Conservation (phyloP, 192 early-diverging fungal species). For the Coemansia sp. region DNA sequence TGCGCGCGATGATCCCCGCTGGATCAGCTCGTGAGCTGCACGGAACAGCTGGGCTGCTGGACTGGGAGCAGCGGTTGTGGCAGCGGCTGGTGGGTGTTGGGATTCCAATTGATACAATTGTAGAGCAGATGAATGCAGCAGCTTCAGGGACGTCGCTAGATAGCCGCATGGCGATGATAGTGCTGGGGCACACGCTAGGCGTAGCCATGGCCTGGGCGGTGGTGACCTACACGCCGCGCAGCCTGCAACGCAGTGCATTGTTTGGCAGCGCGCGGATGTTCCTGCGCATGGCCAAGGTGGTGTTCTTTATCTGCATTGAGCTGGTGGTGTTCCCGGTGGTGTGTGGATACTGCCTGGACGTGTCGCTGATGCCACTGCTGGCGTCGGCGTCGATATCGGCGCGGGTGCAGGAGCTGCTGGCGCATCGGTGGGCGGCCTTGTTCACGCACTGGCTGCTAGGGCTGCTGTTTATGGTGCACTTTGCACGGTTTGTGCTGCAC, state of each 20-base stretch:
- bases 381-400: slow-evolving; percentile 58
- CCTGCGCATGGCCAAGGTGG: slow-evolving; percentile 60
- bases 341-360: slow-evolving; percentile 84
- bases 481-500: slow-evolving; percentile 82
- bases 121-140: slow-evolving; percentile 20
- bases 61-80: slow-evolving; percentile 38
- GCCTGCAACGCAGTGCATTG: slow-evolving; percentile 15
- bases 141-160: slow-evolving; percentile 29
- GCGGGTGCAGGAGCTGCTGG: slow-evolving; percentile 41
- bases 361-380: slow-evolving; percentile 78
- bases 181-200: slow-evolving; percentile 45
- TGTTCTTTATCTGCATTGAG: slow-evolving; percentile 86
- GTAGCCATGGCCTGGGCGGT: slow-evolving; percentile 57
- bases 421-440: slow-evolving; percentile 14
- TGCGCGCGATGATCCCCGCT: background rate
- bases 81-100: slow-evolving; percentile 46
- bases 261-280: slow-evolving; percentile 39
- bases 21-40: slow-evolving; percentile 9
- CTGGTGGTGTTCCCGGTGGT: slow-evolving; percentile 82
- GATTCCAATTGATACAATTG: slow-evolving; percentile 58
- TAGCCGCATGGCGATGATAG: slow-evolving; percentile 48
- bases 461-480: slow-evolving; percentile 91
- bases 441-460: slow-evolving; percentile 92
- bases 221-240: slow-evolving; percentile 35
- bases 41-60: background rate